Conservation (phyloP, 2,329 filamentous ascomycete genomes). For the Proliferodiscus dingleyae region DNA sequence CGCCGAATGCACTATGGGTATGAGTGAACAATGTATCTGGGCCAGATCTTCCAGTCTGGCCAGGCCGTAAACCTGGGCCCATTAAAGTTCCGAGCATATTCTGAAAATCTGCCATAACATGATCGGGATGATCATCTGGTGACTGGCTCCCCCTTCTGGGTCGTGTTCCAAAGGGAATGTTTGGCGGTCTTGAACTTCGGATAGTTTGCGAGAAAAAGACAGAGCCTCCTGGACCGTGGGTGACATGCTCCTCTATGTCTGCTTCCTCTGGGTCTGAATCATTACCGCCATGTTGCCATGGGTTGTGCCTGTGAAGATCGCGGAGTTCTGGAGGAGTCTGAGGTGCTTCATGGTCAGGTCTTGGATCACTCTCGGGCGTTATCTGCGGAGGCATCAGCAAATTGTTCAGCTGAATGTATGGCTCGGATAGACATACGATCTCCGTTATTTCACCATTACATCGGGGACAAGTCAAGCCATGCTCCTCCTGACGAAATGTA, state of each 20-base stretch:
- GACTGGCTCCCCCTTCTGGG: slow-evolving; percentile 2
- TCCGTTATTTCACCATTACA: slow-evolving; percentile 78
- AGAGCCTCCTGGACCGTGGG: slow-evolving; percentile 27
- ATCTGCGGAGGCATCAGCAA: slow-evolving; percentile 40
- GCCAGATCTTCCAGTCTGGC: slow-evolving; percentile 28
- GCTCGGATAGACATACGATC: slow-evolving; percentile 63
- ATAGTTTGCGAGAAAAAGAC: slow-evolving; percentile 27
- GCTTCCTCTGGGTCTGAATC: slow-evolving; percentile 55
- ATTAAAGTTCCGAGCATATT: slow-evolving; percentile 43
- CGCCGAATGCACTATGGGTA: slow-evolving; percentile 8
- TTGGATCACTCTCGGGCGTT: slow-evolving; percentile 56
- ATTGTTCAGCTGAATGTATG: not conserved
- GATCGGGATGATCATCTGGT: slow-evolving; percentile 19
- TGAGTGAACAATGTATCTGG: slow-evolving; percentile 24
- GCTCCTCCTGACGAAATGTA: slow-evolving; percentile 74
- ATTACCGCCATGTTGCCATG: slow-evolving; percentile 26
- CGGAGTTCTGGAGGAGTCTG: slow-evolving; percentile 14
- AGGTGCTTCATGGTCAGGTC: slow-evolving; percentile 34
- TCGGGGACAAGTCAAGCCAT: slow-evolving; percentile 66
- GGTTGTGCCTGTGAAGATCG: slow-evolving; percentile 23
- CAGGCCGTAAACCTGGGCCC: slow-evolving; percentile 28
- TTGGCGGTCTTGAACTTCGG: slow-evolving; percentile 11
- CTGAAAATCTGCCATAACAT: slow-evolving; percentile 35
- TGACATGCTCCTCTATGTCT: slow-evolving; percentile 48
- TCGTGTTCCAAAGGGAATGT: slow-evolving; percentile 1